phyloP scores from a whole-genome alignment of 192 early-diverging fungal genomes.

The Pecoramyces ruminantium region DNA sequence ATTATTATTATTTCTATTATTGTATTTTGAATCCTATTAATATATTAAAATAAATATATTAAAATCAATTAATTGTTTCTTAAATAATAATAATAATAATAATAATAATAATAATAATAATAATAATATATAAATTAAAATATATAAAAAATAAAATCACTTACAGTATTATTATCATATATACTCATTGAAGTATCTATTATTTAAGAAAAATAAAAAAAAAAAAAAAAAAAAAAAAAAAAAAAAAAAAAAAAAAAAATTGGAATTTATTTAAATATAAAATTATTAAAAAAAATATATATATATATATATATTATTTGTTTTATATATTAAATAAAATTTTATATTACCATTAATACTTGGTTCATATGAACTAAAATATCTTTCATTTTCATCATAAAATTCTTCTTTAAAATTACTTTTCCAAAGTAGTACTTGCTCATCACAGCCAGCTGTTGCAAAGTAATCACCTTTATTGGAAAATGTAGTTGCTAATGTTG shows the following conservation, averaged over 20 bases:
- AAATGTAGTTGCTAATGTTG: slow-evolving; percentile 34
- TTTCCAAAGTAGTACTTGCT: slow-evolving; percentile 42
- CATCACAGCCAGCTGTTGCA: slow-evolving; percentile 35
- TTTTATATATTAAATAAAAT: too few species aligned
- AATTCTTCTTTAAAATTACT: slow-evolving; percentile 23
- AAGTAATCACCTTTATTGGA: slow-evolving; percentile 25
- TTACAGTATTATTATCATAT: background rate
- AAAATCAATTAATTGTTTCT: too few species aligned
- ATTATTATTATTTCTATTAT: too few species aligned
- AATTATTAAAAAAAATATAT: too few species aligned
- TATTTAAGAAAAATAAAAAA: background rate
- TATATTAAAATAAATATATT: too few species aligned
- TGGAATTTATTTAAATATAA: too few species aligned
- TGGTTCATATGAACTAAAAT: background rate
- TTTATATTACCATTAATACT: background rate
- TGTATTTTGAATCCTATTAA: too few species aligned
- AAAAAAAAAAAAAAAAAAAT: background rate
- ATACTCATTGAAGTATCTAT: background rate
- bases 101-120: background rate
- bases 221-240: background rate
- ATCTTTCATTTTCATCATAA: background rate
- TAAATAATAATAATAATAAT: too few species aligned
- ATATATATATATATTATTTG: too few species aligned
- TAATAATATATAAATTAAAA: too few species aligned
- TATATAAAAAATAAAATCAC: too few species aligned